phyloP scores from a whole-genome alignment of 306 rosid genomes.

The Cajanus cajan region DNA sequence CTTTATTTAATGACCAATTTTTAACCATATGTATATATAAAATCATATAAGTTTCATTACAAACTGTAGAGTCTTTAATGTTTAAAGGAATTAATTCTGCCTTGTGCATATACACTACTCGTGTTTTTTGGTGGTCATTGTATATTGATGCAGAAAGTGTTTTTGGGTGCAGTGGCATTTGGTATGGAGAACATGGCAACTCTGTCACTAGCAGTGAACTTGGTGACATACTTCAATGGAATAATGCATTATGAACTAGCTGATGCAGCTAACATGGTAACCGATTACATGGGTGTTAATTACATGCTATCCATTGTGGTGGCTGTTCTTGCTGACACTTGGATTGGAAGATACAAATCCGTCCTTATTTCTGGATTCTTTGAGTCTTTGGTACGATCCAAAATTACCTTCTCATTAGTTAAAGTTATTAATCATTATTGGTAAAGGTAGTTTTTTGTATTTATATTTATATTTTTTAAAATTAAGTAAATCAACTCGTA shows the following conservation, averaged over 20 bases:
- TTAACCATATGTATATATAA: background rate
- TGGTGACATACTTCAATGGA: conserved; percentile 59
- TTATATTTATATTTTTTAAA: no score
- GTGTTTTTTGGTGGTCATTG: no score
- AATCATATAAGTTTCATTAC: background rate
- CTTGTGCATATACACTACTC: no score
- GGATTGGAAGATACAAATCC: conserved; percentile 66
- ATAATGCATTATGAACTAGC: conserved; percentile 66
- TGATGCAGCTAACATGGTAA: conserved; percentile 76
- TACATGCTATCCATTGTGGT: conserved; percentile 63
- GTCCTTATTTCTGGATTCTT: conserved; percentile 54
- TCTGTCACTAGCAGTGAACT: conserved; percentile 74
- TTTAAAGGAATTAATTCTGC: background rate
- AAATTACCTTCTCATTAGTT: background rate
- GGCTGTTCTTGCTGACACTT: conserved; percentile 70
- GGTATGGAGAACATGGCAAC: conserved; percentile 75
- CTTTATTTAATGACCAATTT: background rate
- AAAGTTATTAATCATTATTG: background rate
- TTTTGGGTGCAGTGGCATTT: conserved; percentile 46
- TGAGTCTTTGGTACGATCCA: conserved; percentile 56
- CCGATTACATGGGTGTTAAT: conserved; percentile 64
- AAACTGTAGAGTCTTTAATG: background rate
- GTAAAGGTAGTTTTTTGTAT: no score
- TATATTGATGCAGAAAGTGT: background rate
- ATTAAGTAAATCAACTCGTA: no score